Conservation (phyloP, 257 asterid species). For the Rhazya stricta region DNA sequence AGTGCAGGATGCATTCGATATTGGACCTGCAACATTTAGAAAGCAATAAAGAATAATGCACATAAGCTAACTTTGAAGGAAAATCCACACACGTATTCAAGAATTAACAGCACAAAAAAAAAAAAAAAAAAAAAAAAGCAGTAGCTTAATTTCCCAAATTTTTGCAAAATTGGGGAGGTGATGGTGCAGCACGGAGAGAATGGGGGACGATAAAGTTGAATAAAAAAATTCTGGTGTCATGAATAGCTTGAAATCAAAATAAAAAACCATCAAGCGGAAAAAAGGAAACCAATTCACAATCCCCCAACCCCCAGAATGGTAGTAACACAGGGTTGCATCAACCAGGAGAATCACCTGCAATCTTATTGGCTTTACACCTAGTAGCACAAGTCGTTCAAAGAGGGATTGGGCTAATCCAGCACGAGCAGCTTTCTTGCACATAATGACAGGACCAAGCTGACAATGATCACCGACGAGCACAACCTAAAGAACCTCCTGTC, state of each 20-base stretch:
- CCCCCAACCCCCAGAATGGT: background rate
- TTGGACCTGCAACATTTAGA: constrained; percentile 64
- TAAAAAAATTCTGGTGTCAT: too few species aligned
- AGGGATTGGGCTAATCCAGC: constrained; percentile 98
- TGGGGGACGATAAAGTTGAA: background rate
- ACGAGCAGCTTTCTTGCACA: constrained; percentile 99
- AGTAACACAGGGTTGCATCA: background rate
- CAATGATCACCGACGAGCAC: constrained; percentile 99
- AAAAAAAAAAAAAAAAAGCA: too few species aligned
- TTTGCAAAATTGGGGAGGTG: background rate
- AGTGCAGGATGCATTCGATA: constrained; percentile 99
- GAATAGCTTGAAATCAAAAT: background rate
- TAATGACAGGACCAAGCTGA: constrained; percentile 99
- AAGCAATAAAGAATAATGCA: constrained; percentile 11
- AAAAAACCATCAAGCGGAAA: background rate
- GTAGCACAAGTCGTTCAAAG: constrained; percentile 90
- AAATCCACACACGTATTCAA: background rate
- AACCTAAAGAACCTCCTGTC: constrained; percentile 39
- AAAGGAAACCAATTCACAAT: background rate
- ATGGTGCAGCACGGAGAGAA: background rate
- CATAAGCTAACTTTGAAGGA: background rate
- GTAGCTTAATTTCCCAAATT: background rate
- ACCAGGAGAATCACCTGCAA: constrained; percentile 63
- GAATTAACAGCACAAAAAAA: background rate
- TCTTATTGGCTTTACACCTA: constrained; percentile 96